These are phyloP conservation scores for Circinella umbellata DNA, from an alignment of 371 early-diverging fungal genomes.

Conservation along the genomic window DNA sequence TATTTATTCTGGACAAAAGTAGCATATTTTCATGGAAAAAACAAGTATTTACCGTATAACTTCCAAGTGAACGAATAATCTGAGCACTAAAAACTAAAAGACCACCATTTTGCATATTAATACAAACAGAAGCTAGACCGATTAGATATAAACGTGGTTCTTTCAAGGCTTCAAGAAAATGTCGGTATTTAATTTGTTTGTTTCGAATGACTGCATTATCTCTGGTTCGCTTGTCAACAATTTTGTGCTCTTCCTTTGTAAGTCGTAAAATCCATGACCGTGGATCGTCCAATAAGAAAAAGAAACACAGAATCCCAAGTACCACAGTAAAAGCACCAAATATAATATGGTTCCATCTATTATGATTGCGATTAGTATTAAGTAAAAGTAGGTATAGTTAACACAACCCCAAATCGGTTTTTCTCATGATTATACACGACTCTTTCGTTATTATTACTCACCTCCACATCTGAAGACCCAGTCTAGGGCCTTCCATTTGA, in stretches of 20 bases:
- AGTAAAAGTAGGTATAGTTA: not conserved
- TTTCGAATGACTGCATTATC: conserved; percentile 41
- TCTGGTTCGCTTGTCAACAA: conserved; percentile 36
- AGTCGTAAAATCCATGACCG: conserved; percentile 26
- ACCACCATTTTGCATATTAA: conserved; percentile 40
- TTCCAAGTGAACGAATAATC: conserved; percentile 33
- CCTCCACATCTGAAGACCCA: conserved; percentile 29
- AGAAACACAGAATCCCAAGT: conserved; percentile 34
- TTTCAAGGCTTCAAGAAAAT: conserved; percentile 35
- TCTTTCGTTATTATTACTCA: conserved; percentile 14
- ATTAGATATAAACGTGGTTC: conserved; percentile 40
- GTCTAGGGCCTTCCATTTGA: conserved; percentile 23
- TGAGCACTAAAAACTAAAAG: conserved; percentile 37
- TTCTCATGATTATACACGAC: not conserved
- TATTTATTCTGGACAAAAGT: not conserved
- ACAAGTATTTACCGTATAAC: conserved; percentile 33
- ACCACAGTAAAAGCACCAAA: conserved; percentile 36
- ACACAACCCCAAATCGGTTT: too few relatives aligned
- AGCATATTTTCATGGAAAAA: not conserved
- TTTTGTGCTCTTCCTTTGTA: conserved; percentile 36
- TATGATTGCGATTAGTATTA: not conserved
- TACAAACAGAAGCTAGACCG: conserved; percentile 19
- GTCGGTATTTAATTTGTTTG: conserved; percentile 25
- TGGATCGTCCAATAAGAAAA: conserved; percentile 40
- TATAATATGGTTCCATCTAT: conserved; percentile 40